Percentiles rank a stretch among this genome's conserved stretches.
These are phyloP conservation scores for Articulospora tetracladia DNA, from an alignment of 495 filamentous ascomycete species.

Conservation along the genomic window DNA sequence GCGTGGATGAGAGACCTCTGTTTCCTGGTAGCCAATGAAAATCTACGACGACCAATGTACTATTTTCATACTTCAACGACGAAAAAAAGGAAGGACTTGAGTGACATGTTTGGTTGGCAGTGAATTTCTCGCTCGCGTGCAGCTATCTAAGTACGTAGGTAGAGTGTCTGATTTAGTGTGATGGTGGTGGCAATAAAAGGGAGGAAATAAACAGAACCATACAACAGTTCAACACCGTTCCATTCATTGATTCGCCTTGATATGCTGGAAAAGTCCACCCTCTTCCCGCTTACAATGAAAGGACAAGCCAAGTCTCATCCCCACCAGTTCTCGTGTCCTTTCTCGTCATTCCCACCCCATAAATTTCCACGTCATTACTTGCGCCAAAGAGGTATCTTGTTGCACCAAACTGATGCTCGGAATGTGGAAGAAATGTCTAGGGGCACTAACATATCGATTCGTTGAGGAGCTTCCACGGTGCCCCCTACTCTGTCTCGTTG, in stretches of 20 bases:
- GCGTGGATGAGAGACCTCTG: background rate
- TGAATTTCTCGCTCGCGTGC: slow-evolving; percentile 14
- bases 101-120: background rate
- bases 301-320: background rate
- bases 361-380: slow-evolving; percentile 22
- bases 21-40: too few species aligned
- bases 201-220: slow-evolving; percentile 13
- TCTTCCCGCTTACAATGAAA: too few species aligned
- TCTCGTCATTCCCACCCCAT: slow-evolving; percentile 8
- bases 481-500: slow-evolving; percentile 1
- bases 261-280: slow-evolving; percentile 2
- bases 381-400: slow-evolving; percentile 20
- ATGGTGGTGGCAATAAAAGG: slow-evolving; percentile 14
- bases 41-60: too few species aligned
- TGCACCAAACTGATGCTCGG: slow-evolving; percentile 15
- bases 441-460: slow-evolving; percentile 13
- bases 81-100: background rate
- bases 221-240: slow-evolving; percentile 1
- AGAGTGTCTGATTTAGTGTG: background rate
- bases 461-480: slow-evolving; percentile 10
- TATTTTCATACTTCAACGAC: too few species aligned
- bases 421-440: slow-evolving; percentile 13
- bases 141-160: slow-evolving; percentile 10
- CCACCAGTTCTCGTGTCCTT: background rate
- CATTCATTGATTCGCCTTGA: slow-evolving; percentile 5